Evolutionary conservation across 805 yeast genomes (phyloP).

Genomic region (Candida incommunis): DNA sequence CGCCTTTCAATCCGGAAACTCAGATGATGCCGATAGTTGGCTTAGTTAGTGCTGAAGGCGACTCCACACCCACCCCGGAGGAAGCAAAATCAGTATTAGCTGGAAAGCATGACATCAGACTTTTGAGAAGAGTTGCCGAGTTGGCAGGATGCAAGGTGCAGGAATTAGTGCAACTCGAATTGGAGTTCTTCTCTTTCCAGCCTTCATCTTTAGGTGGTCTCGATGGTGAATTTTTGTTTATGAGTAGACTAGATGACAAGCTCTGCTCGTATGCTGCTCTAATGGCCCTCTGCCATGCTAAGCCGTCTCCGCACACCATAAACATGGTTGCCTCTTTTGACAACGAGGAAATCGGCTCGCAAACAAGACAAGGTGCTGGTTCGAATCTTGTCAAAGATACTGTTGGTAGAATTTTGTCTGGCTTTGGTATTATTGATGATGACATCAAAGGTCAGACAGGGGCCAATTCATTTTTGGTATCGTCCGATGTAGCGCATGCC

Average conservation of each 20-base stretch:
- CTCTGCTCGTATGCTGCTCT: constrained; percentile 76
- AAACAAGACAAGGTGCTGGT: constrained; percentile 93
- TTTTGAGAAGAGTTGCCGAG: constrained; percentile 53
- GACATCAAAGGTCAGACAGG: constrained; percentile 22
- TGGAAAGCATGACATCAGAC: constrained; percentile 66
- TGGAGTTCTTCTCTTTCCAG: constrained; percentile 74
- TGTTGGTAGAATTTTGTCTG: constrained; percentile 45
- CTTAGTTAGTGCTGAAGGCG: constrained; percentile 17
- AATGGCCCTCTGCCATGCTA: constrained; percentile 49
- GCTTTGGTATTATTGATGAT: constrained; percentile 18
- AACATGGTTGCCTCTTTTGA: constrained; percentile 76
- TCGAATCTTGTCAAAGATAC: constrained; percentile 79
- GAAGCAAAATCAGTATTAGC: constrained; percentile 39
- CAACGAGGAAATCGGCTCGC: constrained; percentile 92
- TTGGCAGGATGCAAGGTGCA: constrained; percentile 38
- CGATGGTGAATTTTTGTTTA: constrained; percentile 78
- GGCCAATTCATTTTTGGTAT: constrained; percentile 64
- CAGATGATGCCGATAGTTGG: constrained; percentile 84
- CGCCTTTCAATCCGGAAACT: constrained; percentile 81
- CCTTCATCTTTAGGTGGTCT: constrained; percentile 76
- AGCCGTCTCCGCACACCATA: constrained; percentile 26
- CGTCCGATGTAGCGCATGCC: constrained; percentile 96
- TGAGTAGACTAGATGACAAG: constrained; percentile 84
- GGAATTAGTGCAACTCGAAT: constrained; percentile 79
- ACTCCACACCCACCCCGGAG: constrained; percentile 6